These are phyloP conservation scores for Umbelopsis isabellina DNA, from an alignment of 192 early-diverging fungal species.

Conservation along the genomic window DNA sequence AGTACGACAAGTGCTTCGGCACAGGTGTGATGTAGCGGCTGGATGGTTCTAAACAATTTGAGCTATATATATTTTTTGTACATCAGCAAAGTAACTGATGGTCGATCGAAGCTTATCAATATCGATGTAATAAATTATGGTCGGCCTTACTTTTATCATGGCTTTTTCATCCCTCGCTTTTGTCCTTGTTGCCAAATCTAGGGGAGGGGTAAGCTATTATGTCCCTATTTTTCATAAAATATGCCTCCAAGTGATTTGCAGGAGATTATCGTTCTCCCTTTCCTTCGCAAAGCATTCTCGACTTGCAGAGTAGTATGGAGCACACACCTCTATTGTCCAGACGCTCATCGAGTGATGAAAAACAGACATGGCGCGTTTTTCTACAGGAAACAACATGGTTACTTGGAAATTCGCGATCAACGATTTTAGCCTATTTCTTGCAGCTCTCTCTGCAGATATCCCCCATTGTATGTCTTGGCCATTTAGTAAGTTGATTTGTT, in stretches of 20 bases:
- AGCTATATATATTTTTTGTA: not conserved
- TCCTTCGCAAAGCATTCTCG: no score
- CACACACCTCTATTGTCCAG: conserved; percentile 6
- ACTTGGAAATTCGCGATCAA: conserved; percentile 9
- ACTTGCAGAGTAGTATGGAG: conserved; percentile 1
- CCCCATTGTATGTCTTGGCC: conserved; percentile 36
- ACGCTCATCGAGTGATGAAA: not conserved
- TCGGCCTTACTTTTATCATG: no score
- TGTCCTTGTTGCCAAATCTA: not conserved
- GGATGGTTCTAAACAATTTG: conserved; percentile 17
- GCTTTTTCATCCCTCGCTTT: not conserved
- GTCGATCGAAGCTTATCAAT: no score
- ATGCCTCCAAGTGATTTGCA: not conserved
- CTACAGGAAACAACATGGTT: not conserved
- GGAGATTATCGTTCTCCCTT: not conserved
- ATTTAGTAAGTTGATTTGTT: conserved; percentile 23
- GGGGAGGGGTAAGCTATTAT: not conserved
- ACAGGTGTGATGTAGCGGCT: conserved; percentile 34
- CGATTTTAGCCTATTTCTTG: conserved; percentile 32
- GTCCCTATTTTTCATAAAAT: not conserved
- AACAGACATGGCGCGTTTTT: not conserved
- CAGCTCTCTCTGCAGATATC: conserved; percentile 40
- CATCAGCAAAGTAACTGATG: not conserved
- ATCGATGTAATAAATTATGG: no score
- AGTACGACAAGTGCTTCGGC: conserved; percentile 33